phyloP scores from a whole-genome alignment of 306 rosid genomes.

The Acacia melanoxylon region DNA sequence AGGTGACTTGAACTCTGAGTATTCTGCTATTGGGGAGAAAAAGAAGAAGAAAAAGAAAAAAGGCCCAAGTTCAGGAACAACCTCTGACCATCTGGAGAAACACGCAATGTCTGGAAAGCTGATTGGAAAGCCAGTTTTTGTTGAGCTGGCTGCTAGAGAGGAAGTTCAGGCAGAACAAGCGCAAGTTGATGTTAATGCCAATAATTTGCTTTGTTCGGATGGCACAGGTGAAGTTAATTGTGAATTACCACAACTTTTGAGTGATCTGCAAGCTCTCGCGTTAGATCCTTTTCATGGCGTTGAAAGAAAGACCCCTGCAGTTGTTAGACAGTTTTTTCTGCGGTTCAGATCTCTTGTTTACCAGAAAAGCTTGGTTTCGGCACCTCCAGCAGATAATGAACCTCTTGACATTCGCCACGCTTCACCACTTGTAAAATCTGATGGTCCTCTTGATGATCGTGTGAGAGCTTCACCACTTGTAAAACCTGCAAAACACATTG shows the following conservation, averaged over 20 bases:
- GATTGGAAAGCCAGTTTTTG: constrained; percentile 37
- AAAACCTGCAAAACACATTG: constrained; percentile 60
- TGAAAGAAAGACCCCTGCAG: constrained; percentile 55
- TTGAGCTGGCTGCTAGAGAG: constrained; percentile 51
- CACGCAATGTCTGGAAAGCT: constrained; percentile 39
- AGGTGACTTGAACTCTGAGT: constrained; percentile 45
- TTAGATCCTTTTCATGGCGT: constrained; percentile 79
- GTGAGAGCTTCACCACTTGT: constrained; percentile 46
- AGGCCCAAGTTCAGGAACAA: constrained; percentile 35
- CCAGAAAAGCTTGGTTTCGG: constrained; percentile 73
- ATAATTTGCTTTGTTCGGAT: constrained; percentile 31
- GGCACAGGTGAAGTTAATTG: constrained; percentile 37
- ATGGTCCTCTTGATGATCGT: constrained; percentile 43
- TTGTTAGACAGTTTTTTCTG: constrained; percentile 64
- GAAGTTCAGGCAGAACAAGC: constrained; percentile 41
- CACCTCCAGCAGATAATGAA: constrained; percentile 64
- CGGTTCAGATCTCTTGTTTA: constrained; percentile 81
- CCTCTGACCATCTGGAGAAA: constrained; percentile 46
- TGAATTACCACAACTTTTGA: constrained; percentile 63
- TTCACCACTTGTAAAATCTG: constrained; percentile 50
- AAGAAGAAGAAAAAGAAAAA: constrained; percentile 73
- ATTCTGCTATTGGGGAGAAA: constrained; percentile 50
- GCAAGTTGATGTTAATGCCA: constrained; percentile 36
- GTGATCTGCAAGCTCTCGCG: constrained; percentile 82
- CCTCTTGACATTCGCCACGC: constrained; percentile 42